phyloP scores from a whole-genome alignment of 345 rosid genomes.

The Excoecaria cochinchinensis region DNA sequence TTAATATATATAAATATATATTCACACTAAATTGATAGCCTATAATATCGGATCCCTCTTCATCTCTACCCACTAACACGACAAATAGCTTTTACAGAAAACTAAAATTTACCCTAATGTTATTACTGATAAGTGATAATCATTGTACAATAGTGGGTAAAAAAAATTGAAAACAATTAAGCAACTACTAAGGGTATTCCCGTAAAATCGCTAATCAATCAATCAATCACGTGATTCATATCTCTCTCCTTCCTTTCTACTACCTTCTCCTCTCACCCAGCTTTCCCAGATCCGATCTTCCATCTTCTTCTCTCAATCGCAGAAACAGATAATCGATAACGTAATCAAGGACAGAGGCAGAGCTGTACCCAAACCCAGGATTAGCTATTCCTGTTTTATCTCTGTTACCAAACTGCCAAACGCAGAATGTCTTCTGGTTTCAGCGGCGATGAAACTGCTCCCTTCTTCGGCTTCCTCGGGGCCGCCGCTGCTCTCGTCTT shows the following conservation, averaged over 20 bases:
- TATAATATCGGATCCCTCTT: too few species aligned
- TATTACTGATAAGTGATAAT: too few species aligned
- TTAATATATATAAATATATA: too few species aligned
- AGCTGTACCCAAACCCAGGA: not conserved
- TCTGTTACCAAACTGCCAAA: not conserved
- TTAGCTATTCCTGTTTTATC: not conserved
- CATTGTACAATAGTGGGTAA: not conserved
- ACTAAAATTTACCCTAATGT: too few species aligned
- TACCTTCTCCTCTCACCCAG: not conserved
- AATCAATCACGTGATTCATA: not conserved
- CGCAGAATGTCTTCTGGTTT: slow-evolving; percentile 15
- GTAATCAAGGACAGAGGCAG: not conserved
- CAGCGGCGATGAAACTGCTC: slow-evolving; percentile 24
- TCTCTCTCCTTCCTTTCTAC: not conserved
- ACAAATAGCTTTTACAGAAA: too few species aligned
- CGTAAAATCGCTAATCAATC: not conserved
- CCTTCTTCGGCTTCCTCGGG: slow-evolving; percentile 23
- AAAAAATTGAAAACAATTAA: not conserved
- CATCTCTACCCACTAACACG: too few species aligned
- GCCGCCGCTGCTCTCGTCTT: slow-evolving; percentile 22
- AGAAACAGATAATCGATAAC: not conserved
- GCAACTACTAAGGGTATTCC: not conserved
- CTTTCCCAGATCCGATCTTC: slow-evolving; percentile 11
- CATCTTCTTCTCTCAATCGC: not conserved
- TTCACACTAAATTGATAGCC: too few species aligned